Evolutionary conservation across 371 early-diverging fungal genomes (phyloP), one percentile per base, ranked within the genome.

Genomic region (Mortierella sp.): DNA sequence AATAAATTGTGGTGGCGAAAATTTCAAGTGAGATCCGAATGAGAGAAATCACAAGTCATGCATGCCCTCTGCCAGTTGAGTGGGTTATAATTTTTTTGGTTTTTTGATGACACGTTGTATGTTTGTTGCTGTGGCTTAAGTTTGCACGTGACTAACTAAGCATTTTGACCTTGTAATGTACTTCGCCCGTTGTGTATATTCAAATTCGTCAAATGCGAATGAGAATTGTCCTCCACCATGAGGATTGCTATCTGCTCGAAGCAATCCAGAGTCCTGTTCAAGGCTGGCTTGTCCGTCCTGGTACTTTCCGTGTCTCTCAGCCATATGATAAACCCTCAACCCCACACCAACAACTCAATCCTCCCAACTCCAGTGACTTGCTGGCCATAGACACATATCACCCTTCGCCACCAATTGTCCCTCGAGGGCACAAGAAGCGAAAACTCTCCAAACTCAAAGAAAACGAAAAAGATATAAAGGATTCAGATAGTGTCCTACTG

Each of bases 211-310:
- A 41, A 9, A 67, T 67, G 58, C 45, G 38, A 15, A 69, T 69
- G 69, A 69, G 40, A 21, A 65, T 24, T 16, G 61, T 45, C 15
- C 16, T 71, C 47, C 77, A 50, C 32, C 63, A 45, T 15, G 21
- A 36, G 10, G 69, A 69, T 3, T 48, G 69, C 0, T 55, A 21
- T 33, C 48, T 77, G 0, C 62, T 77, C 10, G 72, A 43, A 5
- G 69, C 77, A 15, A 43, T 72, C 32, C 68, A 65, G 50, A 65
- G 67, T 38, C 74, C 70, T 4, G n/a, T 67, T 5, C 10, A 38
- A 32, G 71, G 74, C 7, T 79, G 80, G 80, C 13, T 41, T 21
- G 32, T 70, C n/a, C 80, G 80, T 15, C 71, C 80, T 40, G 80
- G 80, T 15, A 79, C 80, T 8, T 74, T 79, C 36, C 74, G 74